Evolutionary conservation across 495 filamentous ascomycete species (phyloP).

Genomic region (Tuber brumale): DNA sequence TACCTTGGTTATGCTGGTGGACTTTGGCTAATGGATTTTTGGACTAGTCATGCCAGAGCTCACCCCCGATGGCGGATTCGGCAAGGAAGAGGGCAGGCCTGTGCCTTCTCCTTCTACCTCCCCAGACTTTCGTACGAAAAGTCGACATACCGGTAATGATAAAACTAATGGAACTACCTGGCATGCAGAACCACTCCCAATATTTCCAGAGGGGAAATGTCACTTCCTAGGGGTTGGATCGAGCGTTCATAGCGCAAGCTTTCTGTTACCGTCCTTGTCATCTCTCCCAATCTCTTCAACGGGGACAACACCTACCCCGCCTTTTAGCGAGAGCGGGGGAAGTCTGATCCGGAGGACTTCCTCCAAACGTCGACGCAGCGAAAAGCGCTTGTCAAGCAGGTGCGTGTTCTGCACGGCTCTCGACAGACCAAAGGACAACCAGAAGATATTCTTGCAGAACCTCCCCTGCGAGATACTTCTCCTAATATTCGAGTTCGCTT

Average conservation of each 20-base stretch:
- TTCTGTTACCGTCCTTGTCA: conserved; percentile 12
- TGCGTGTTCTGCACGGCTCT: conserved; percentile 18
- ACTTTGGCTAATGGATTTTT: conserved; percentile 11
- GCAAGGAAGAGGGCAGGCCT: background rate
- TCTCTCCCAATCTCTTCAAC: background rate
- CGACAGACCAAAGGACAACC: conserved; percentile 17
- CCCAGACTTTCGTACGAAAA: background rate
- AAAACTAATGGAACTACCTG: background rate
- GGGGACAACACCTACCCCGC: background rate
- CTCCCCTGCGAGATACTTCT: conserved; percentile 32
- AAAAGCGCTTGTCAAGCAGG: conserved; percentile 4
- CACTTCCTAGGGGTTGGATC: background rate
- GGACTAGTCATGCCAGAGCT: conserved; percentile 5
- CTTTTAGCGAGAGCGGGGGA: background rate
- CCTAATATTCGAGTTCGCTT: conserved; percentile 36
- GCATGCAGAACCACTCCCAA: background rate
- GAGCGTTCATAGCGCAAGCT: background rate
- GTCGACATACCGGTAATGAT: conserved; percentile 19
- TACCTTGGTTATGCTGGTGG: background rate
- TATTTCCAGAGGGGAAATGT: background rate
- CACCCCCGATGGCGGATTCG: background rate
- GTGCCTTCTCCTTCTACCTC: conserved; percentile 2
- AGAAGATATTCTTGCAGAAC: conserved; percentile 24
- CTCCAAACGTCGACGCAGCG: conserved; percentile 19
- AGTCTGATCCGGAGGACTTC: conserved; percentile 6